phyloP scores from a whole-genome alignment of 371 early-diverging fungal species.

The Capniomyces stellatus region DNA sequence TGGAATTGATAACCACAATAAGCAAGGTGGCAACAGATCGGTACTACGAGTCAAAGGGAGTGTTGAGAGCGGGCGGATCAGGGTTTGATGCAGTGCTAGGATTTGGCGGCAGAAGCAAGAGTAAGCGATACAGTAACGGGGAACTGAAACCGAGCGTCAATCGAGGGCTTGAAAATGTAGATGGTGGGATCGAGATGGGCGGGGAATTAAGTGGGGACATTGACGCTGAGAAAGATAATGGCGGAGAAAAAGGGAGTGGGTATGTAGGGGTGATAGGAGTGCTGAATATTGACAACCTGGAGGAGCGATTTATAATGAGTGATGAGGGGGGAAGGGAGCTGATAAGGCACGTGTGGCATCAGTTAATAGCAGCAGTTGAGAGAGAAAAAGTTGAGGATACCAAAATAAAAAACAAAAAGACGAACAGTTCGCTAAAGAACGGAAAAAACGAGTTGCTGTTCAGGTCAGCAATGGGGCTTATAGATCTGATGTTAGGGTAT shows the following conservation, averaged over 20 bases:
- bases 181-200: conserved; percentile 14
- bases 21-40: conserved; percentile 11
- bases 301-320: conserved; percentile 11
- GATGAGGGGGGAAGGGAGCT: conserved; percentile 18
- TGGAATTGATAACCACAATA: conserved; percentile 16
- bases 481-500: conserved; percentile 19
- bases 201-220: neutral
- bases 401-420: neutral
- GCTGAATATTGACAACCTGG: conserved; percentile 17
- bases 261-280: conserved; percentile 6
- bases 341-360: conserved; percentile 19
- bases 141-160: neutral
- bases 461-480: neutral
- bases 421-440: neutral
- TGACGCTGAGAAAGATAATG: neutral
- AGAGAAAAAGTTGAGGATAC: conserved; percentile 7
- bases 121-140: neutral
- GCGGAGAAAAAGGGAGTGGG: conserved; percentile 3
- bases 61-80: neutral
- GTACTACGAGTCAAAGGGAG: neutral
- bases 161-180: neutral
- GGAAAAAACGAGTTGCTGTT: neutral
- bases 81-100: neutral
- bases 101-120: neutral
- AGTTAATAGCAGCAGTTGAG: conserved; percentile 16